Conservation (phyloP, 1,139 yeast genomes). For the Yamadazyma aaseri region DNA sequence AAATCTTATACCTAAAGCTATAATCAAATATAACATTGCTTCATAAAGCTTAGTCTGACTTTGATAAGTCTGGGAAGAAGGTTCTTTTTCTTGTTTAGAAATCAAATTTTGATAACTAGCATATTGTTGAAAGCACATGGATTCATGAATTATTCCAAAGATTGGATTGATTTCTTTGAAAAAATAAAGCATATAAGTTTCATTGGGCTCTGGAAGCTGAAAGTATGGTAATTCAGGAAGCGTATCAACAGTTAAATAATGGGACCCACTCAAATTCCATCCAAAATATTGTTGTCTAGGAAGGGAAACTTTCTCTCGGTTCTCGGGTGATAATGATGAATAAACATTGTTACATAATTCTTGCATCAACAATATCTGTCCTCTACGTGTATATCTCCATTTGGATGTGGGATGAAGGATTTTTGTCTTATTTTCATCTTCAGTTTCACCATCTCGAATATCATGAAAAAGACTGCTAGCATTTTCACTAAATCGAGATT, state of each 20-base stretch:
- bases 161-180: conserved; percentile 55
- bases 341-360: conserved; percentile 44
- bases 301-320: conserved; percentile 35
- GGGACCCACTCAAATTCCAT: conserved; percentile 64
- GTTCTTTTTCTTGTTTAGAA: conserved; percentile 18
- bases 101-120: conserved; percentile 28
- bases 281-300: conserved; percentile 65
- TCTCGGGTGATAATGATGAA: conserved; percentile 36
- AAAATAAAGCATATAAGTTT: conserved; percentile 36
- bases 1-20: conserved; percentile 54
- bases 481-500: conserved; percentile 26
- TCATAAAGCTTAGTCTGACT: conserved; percentile 43
- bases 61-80: conserved; percentile 15
- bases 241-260: conserved; percentile 42
- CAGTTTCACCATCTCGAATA: conserved; percentile 14
- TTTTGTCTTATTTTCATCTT: conserved; percentile 15
- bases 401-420: conserved; percentile 28
- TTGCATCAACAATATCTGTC: conserved; percentile 47
- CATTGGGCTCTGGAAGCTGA: conserved; percentile 16
- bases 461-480: conserved; percentile 9
- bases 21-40: conserved; percentile 51
- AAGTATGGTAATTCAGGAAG: conserved; percentile 36
- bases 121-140: conserved; percentile 53
- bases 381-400: conserved; percentile 52
- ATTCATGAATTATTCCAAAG: conserved; percentile 53